Conservation (phyloP, 768 basidiomycete genomes). For the Trametes cubensis region DNA sequence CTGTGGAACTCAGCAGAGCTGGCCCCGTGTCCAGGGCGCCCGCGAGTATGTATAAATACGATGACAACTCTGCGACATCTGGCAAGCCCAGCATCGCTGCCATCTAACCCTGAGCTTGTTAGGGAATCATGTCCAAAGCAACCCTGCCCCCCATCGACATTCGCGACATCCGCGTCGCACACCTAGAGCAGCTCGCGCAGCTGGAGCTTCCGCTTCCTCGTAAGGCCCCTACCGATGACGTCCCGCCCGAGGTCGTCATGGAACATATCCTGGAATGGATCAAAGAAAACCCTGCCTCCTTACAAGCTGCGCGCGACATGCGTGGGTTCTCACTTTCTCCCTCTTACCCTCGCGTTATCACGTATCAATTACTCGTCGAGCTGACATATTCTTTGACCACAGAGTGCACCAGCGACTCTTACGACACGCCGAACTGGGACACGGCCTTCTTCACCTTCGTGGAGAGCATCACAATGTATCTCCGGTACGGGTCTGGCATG, state of each 20-base stretch:
- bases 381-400: too few species aligned
- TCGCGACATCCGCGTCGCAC: not conserved
- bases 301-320: not conserved
- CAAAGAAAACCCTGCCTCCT: not conserved
- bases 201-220: not conserved
- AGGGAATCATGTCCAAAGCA: not conserved
- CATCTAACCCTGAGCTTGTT: not conserved
- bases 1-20: too few species aligned
- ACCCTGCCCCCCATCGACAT: not conserved
- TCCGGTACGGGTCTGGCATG: not conserved
- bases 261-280: not conserved
- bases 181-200: not conserved
- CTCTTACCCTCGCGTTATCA: too few species aligned
- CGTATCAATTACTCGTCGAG: not conserved
- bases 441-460: conserved; percentile 3
- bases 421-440: conserved; percentile 9
- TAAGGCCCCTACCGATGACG: not conserved
- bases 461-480: conserved; percentile 10
- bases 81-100: not conserved
- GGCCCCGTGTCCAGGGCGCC: too few species aligned
- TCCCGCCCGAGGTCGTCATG: not conserved
- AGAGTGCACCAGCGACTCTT: not conserved
- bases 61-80: not conserved
- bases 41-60: too few species aligned
- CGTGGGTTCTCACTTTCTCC: not conserved